A percentile compares a stretch with the other conserved stretches of the same genome.
These are phyloP conservation scores for Podospora tetraspora DNA, from an alignment of 495 filamentous ascomycete genomes.

Conservation along the genomic window DNA sequence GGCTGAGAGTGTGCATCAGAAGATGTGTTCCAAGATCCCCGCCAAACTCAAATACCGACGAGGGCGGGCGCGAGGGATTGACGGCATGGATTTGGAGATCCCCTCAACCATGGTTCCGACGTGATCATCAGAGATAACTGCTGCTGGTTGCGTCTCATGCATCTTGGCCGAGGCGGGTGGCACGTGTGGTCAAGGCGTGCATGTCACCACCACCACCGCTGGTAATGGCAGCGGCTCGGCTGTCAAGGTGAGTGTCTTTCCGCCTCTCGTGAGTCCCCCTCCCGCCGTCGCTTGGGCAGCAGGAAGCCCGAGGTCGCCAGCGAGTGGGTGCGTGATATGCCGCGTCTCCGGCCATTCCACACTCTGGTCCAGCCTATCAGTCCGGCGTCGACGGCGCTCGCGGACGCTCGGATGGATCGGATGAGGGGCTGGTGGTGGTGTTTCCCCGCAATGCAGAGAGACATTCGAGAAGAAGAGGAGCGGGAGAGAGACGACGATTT, in stretches of 20 bases:
- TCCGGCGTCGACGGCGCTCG: constrained; percentile 5
- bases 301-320: not conserved
- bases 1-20: not conserved
- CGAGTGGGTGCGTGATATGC: constrained; percentile 8
- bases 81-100: not conserved
- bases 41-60: not conserved
- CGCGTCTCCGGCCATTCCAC: constrained; percentile 6
- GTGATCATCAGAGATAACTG: not conserved
- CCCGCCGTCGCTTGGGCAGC: not conserved
- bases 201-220: not conserved
- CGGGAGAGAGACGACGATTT: not conserved
- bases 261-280: not conserved
- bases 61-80: not conserved
- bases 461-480: constrained; percentile 13
- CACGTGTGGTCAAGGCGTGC: not conserved
- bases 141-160: not conserved
- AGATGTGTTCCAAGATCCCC: not conserved
- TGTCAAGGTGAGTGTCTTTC: not conserved
- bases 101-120: not conserved
- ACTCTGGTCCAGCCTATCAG: constrained; percentile 18
- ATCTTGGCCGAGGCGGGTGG: not conserved
- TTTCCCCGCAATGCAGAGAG: constrained; percentile 19
- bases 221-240: not conserved
- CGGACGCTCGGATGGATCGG: constrained; percentile 12
- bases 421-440: constrained; percentile 2